Conservation (phyloP, 768 basidiomycete genomes). For the Phylloporus sp. region DNA sequence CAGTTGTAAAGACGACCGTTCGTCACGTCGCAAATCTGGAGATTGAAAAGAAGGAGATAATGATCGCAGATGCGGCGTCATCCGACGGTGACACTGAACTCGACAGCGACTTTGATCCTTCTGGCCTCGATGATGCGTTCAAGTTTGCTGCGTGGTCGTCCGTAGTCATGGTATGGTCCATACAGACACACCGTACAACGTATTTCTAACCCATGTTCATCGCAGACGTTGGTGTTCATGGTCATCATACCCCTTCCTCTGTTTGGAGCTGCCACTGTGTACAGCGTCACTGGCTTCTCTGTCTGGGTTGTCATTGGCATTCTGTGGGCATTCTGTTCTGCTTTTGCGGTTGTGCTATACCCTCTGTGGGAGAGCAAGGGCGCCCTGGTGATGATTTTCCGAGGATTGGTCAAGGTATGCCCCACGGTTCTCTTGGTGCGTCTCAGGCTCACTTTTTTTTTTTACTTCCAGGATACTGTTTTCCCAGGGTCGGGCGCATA, state of each 20-base stretch:
- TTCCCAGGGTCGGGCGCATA: constrained; percentile 40
- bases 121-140: constrained; percentile 68
- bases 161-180: constrained; percentile 50
- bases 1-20: constrained; percentile 15
- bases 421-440: neutral
- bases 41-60: constrained; percentile 36
- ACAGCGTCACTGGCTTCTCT: constrained; percentile 56
- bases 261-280: constrained; percentile 79
- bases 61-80: constrained; percentile 30
- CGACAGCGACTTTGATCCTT: constrained; percentile 62
- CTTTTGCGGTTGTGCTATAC: constrained; percentile 74
- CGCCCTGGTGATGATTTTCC: constrained; percentile 55
- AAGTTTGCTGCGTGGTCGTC: constrained; percentile 77
- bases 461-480: constrained; percentile 37
- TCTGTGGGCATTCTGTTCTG: constrained; percentile 78
- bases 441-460: neutral
- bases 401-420: constrained; percentile 64
- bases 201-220: neutral
- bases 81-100: constrained; percentile 38
- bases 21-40: constrained; percentile 25
- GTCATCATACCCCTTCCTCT: constrained; percentile 80
- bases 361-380: constrained; percentile 81
- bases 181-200: neutral
- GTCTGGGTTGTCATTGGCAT: constrained; percentile 84
- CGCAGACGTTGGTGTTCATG: constrained; percentile 58